Conservation (phyloP, 352 stramenopile genomes). For the Phytophthora cajani region DNA sequence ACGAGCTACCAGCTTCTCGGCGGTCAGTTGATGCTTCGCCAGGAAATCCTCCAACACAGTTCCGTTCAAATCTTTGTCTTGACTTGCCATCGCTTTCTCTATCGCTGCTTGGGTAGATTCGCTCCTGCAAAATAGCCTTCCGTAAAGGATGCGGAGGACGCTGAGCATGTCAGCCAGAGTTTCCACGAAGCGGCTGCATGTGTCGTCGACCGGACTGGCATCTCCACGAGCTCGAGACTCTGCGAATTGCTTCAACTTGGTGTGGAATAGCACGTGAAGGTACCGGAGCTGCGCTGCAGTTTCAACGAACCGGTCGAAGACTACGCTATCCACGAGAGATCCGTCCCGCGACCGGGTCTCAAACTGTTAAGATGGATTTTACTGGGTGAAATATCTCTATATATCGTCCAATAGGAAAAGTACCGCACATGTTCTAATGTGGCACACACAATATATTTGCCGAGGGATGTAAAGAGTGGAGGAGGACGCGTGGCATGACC, state of each 20-base stretch:
- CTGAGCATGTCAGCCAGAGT: constrained; percentile 38
- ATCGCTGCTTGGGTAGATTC: constrained; percentile 25
- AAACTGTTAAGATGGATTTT: constrained; percentile 9
- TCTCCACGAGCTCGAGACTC: constrained; percentile 11
- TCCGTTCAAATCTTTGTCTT: constrained; percentile 13
- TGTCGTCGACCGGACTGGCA: constrained; percentile 5
- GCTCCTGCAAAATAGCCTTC: constrained; percentile 26
- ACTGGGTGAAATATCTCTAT: too few relatives aligned
- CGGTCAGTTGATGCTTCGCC: constrained; percentile 25
- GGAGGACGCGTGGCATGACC: too few relatives aligned
- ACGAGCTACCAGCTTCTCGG: constrained; percentile 26
- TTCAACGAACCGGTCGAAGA: constrained; percentile 36
- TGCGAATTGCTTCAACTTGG: constrained; percentile 29
- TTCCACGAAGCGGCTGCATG: constrained; percentile 34
- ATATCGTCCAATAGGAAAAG: too few relatives aligned
- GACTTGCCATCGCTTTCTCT: background rate
- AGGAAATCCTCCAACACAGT: constrained; percentile 32
- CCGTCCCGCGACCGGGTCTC: constrained; percentile 6
- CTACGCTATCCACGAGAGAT: constrained; percentile 18
- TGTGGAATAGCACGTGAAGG: constrained; percentile 39
- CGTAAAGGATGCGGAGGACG: constrained; percentile 35
- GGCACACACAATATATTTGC: too few relatives aligned
- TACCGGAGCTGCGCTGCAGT: constrained; percentile 23
- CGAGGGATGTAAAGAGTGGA: too few relatives aligned
- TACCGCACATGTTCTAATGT: too few relatives aligned